Evolutionary conservation across 2,329 filamentous ascomycete genomes (phyloP).

Genomic region (Nemania serpens): DNA sequence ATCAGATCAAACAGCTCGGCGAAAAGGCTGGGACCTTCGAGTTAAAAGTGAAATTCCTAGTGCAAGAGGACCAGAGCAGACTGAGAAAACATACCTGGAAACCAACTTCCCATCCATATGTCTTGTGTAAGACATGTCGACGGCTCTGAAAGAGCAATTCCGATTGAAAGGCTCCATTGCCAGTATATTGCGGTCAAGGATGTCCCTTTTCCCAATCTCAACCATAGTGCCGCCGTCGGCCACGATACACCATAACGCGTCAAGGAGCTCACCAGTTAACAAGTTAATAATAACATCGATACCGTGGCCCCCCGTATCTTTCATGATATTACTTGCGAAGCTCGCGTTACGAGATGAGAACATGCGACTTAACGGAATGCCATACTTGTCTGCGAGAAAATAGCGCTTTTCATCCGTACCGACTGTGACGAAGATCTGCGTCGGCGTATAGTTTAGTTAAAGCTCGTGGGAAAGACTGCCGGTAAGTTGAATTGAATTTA

Average conservation of each 20-base stretch:
- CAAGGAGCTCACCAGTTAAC: slow-evolving; percentile 20
- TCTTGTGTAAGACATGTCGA: slow-evolving; percentile 24
- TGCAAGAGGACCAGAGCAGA: too few relatives aligned
- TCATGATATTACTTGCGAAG: background rate
- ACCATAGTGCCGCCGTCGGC: slow-evolving; percentile 30
- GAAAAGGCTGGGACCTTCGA: background rate
- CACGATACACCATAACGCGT: slow-evolving; percentile 25
- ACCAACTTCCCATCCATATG: background rate
- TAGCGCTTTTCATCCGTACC: slow-evolving; percentile 31
- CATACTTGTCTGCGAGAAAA: slow-evolving; percentile 18
- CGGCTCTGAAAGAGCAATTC: slow-evolving; percentile 27
- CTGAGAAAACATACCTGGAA: background rate
- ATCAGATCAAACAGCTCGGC: slow-evolving; percentile 1
- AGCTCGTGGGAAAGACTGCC: too few relatives aligned
- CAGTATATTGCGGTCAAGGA: slow-evolving; percentile 25
- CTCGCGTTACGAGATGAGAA: background rate
- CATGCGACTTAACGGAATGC: background rate
- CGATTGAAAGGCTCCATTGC: slow-evolving; percentile 32
- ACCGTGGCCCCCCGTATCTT: background rate
- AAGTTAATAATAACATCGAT: slow-evolving; percentile 24
- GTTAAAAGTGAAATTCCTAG: too few relatives aligned
- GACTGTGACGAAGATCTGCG: slow-evolving; percentile 23
- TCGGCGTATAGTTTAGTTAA: background rate
- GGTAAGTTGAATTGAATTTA: background rate
- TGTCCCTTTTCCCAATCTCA: slow-evolving; percentile 31